These are phyloP conservation scores for Termitomyces sp. DNA, from an alignment of 768 basidiomycete genomes.

Conservation along the genomic window DNA sequence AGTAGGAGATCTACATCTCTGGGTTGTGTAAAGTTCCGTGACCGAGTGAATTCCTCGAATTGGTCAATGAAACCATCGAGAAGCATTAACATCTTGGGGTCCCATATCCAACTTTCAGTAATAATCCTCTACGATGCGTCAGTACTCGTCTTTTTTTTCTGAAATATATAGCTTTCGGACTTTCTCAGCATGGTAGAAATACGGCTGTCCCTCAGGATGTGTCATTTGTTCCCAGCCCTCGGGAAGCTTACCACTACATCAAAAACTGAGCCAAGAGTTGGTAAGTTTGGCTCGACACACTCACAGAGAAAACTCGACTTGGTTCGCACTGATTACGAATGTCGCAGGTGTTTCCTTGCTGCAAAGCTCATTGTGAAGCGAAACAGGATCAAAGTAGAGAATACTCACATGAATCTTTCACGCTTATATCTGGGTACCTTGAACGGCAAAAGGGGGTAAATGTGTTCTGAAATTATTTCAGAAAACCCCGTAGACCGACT, in stretches of 20 bases:
- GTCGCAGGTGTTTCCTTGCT: not conserved
- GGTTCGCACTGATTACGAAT: not conserved
- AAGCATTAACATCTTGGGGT: not conserved
- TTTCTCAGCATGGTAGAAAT: conserved; percentile 2
- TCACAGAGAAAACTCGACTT: conserved; percentile 1
- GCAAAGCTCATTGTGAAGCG: not conserved
- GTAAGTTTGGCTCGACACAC: not conserved
- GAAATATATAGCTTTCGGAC: not conserved
- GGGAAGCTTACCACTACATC: not conserved
- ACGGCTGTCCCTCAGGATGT: conserved; percentile 6
- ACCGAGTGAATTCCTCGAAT: not conserved
- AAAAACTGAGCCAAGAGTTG: not conserved
- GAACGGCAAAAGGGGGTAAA: conserved; percentile 3
- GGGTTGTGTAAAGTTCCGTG: not conserved
- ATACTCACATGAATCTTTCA: conserved; percentile 2
- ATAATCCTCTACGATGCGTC: not conserved
- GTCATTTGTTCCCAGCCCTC: conserved; percentile 4
- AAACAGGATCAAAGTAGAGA: not conserved
- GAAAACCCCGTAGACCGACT: not conserved
- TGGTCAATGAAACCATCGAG: not conserved
- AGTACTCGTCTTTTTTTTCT: not conserved
- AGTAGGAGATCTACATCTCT: not conserved
- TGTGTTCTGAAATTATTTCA: not conserved
- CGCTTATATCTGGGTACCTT: conserved; percentile 8
- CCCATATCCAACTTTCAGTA: conserved; percentile 4